These are phyloP conservation scores for Solanum microdontum DNA, from an alignment of 257 asterid species.

Conservation along the genomic window DNA sequence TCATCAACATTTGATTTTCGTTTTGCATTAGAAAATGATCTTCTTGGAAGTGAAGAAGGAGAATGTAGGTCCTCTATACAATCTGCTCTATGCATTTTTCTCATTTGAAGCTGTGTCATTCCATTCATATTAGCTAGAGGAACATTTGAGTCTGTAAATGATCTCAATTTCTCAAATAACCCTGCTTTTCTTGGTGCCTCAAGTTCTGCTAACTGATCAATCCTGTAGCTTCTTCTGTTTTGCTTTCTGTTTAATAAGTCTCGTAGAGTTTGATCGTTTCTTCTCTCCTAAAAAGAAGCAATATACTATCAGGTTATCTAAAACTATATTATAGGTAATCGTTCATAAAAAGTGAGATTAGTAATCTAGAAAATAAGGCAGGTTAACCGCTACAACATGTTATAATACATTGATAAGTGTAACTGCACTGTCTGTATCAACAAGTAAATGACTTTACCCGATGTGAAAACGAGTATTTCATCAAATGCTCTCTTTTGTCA, in stretches of 20 bases:
- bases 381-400: neutral
- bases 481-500: constrained; percentile 57
- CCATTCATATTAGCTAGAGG: constrained; percentile 19
- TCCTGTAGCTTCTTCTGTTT: constrained; percentile 26
- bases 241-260: constrained; percentile 28
- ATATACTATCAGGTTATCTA: neutral
- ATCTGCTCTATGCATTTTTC: constrained; percentile 24
- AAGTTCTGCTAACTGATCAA: constrained; percentile 23
- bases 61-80: constrained; percentile 33
- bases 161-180: constrained; percentile 21
- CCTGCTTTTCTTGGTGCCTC: constrained; percentile 18
- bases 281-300: constrained; percentile 36
- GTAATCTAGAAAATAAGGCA: neutral
- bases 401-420: neutral
- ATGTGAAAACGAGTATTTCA: constrained; percentile 62
- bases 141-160: constrained; percentile 14
- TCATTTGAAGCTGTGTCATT: constrained; percentile 25
- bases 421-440: neutral
- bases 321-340: neutral
- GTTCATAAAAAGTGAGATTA: neutral
- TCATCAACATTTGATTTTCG: constrained; percentile 38
- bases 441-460: constrained; percentile 31
- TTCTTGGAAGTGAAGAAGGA: constrained; percentile 50
- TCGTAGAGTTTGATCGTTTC: constrained; percentile 31
- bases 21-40: constrained; percentile 50